Evolutionary conservation across 78 protist genomes (phyloP).

Genomic region (Dictyostelium purpureum): DNA sequence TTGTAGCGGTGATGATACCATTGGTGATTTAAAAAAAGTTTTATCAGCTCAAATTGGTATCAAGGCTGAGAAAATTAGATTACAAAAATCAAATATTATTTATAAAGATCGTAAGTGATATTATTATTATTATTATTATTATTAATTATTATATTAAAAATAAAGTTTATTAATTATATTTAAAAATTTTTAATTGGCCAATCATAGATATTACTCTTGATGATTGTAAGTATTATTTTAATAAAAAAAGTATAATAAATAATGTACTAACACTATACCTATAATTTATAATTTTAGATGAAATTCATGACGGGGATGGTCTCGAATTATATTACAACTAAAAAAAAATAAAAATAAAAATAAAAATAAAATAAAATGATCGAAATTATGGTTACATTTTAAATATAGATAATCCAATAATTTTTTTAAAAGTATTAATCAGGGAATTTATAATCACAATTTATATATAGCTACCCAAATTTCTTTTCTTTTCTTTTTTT

Average conservation of each 20-base stretch:
- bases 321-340: conserved; percentile 42
- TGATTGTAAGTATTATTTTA: conserved; percentile 35
- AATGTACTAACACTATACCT: not conserved
- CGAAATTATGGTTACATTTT: no score
- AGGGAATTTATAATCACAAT: no score
- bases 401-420: no score
- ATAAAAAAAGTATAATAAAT: not conserved
- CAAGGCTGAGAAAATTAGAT: conserved; percentile 91
- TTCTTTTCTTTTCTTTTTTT: not conserved
- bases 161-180: not conserved
- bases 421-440: no score
- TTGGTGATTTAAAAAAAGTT: conserved; percentile 97
- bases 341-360: not conserved
- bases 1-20: conserved; percentile 94
- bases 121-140: not conserved
- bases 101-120: conserved; percentile 95
- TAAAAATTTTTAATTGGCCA: not conserved
- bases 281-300: not conserved
- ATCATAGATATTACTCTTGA: conserved; percentile 40
- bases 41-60: conserved; percentile 98
- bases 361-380: no score
- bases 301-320: conserved; percentile 57
- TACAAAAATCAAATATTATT: conserved; percentile 93
- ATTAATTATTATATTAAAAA: not conserved
- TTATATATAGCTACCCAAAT: not conserved